phyloP scores from a whole-genome alignment of 176 grass and related monocot genomes.

The Puccinellia tenuiflora region DNA sequence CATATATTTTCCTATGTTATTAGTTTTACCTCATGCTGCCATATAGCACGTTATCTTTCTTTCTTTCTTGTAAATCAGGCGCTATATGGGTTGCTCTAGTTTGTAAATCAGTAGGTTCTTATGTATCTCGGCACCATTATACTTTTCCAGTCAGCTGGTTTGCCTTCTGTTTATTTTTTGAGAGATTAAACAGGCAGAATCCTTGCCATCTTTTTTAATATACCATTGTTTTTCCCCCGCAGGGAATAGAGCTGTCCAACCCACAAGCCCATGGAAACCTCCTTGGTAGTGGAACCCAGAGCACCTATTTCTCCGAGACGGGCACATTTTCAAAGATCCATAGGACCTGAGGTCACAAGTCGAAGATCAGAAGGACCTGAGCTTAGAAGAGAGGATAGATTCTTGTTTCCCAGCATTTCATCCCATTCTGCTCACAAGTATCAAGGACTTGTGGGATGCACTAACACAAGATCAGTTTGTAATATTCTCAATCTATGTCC shows the following conservation, averaged over 20 bases:
- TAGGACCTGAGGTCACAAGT: constrained; percentile 10
- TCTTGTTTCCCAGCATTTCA: background rate
- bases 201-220: background rate
- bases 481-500: background rate
- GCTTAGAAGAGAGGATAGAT: background rate
- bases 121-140: background rate
- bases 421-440: background rate
- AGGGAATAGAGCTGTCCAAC: constrained; percentile 73
- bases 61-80: background rate
- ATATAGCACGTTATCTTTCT: background rate
- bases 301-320: constrained; percentile 66
- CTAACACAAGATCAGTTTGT: background rate
- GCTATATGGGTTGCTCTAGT: background rate
- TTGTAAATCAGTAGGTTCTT: background rate
- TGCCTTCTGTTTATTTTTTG: background rate
- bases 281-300: constrained; percentile 48
- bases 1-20: background rate
- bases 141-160: background rate
- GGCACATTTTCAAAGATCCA: constrained; percentile 71
- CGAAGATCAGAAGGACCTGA: background rate
- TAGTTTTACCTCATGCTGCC: background rate
- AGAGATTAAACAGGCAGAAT: background rate
- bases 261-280: constrained; percentile 44
- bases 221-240: background rate
- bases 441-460: background rate